Percentiles rank a stretch among this genome's conserved stretches.
phyloP scores from a whole-genome alignment of 2,329 filamentous ascomycete genomes.

The Arachnomyces sp. region DNA sequence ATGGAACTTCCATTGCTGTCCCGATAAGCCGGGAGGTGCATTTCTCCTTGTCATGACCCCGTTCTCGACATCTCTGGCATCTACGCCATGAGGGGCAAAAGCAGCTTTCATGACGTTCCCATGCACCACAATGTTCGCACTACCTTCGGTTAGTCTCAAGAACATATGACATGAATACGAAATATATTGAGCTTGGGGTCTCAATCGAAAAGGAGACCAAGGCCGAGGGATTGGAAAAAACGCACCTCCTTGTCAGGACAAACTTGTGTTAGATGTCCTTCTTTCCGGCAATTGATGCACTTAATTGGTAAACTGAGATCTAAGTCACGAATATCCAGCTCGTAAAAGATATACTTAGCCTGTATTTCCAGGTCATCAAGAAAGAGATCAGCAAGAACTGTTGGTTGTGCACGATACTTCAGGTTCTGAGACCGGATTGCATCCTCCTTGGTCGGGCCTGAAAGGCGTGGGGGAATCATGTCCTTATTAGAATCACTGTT shows the following conservation, averaged over 20 bases:
- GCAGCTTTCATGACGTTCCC: conserved; percentile 32
- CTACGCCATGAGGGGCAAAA: conserved; percentile 35
- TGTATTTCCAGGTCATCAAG: conserved; percentile 33
- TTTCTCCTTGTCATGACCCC: conserved; percentile 47
- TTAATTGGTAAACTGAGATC: conserved; percentile 34
- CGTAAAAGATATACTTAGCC: conserved; percentile 33
- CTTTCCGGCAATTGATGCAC: conserved; percentile 35
- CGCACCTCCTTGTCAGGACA: conserved; percentile 38
- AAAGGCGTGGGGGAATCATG: neutral
- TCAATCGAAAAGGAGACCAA: neutral
- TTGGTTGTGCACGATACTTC: conserved; percentile 28
- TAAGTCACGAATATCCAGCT: conserved; percentile 28
- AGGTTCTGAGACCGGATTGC: conserved; percentile 26
- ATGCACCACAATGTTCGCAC: conserved; percentile 38
- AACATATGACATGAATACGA: neutral
- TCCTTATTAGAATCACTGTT: neutral
- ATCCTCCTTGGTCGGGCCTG: conserved; percentile 23
- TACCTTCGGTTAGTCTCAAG: conserved; percentile 12
- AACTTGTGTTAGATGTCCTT: conserved; percentile 36
- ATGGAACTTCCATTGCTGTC: conserved; percentile 48
- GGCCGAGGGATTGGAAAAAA: conserved; percentile 3
- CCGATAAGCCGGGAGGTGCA: conserved; percentile 55
- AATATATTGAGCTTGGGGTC: neutral
- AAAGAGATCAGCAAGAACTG: conserved; percentile 30
- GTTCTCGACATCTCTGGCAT: conserved; percentile 53